Evolutionary conservation across 371 early-diverging fungal genomes (phyloP), one percentile per base, ranked within the genome.

Genomic region (Mucor ambiguus): DNA sequence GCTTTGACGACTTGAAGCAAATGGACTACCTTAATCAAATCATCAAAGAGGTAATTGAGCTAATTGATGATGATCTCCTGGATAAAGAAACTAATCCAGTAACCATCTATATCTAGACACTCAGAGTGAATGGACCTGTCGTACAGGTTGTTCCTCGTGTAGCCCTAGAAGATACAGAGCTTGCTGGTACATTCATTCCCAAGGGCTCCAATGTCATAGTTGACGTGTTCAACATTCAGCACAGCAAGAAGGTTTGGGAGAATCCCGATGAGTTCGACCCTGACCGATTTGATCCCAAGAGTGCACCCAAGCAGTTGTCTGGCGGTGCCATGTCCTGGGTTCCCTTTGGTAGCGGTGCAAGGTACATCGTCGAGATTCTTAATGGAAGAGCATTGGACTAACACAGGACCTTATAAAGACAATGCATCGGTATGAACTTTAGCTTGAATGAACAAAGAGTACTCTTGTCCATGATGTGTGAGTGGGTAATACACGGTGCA

Each of bases 381-480:
- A 0, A 4, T 12, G 9, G 5, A 28, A 28, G 14, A 16, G 10
- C 11, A 52, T 0, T 9, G 1, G 11, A 22, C 46, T 46, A 46
- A 46, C 11, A 10, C 16, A 52, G 0, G 0, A 3, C 14, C 26
- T 52, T 11, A 12, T n/a, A 14, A 14, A 76, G 86, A 35, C 78
- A 83, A 64, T 88, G 89, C 55, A 75, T 85, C 49, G 89, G 87
- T 24, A 77, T 79, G 78, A 80, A 85, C 49, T 86, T 88, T 66
- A 78, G 83, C 2, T 66, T 87, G 55, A 67, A 79, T 16, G 84
- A 84, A 22, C 86, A 85, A 64, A 77, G 84, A 22, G 69, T 88
- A 4, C 35, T 83, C 6, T 66, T 85, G 16, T 63, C 80, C 6
- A 77, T 84, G 78, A 56, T 87, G n/a, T 58, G 77, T 77, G 66